Conservation (phyloP, 176 grass and related monocot species). For the Thinopyrum elongatum region DNA sequence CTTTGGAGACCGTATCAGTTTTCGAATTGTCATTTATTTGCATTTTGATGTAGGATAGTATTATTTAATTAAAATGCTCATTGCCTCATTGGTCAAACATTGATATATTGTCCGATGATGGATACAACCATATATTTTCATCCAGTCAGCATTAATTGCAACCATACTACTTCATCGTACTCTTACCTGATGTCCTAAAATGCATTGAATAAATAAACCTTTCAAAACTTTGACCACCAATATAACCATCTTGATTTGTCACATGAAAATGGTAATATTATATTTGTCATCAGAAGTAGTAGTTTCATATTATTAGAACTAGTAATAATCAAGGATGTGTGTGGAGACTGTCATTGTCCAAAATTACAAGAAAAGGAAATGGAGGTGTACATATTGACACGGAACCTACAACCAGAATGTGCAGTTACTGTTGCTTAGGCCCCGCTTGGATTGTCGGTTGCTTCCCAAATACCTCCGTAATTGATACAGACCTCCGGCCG, state of each 20-base stretch:
- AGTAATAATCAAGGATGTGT: background rate
- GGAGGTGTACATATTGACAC: background rate
- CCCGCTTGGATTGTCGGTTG: too few relatives aligned
- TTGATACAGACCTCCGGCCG: too few relatives aligned
- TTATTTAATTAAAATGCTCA: background rate
- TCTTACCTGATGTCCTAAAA: background rate
- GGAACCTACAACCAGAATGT: conserved; percentile 15
- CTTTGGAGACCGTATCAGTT: background rate
- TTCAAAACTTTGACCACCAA: background rate
- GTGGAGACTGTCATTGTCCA: background rate
- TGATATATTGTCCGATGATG: background rate
- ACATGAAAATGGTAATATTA: background rate
- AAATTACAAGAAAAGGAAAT: background rate
- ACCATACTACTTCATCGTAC: too few relatives aligned
- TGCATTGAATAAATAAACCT: background rate
- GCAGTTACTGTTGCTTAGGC: conserved; percentile 2
- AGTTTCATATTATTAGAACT: conserved; percentile 4
- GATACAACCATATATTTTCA: background rate
- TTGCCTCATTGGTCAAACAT: background rate
- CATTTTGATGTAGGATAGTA: background rate
- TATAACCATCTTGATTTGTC: conserved; percentile 3
- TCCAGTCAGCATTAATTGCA: too few relatives aligned
- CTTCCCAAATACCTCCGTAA: too few relatives aligned
- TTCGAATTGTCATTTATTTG: background rate
- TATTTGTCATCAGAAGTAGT: background rate